Evolutionary conservation across 768 basidiomycete species (phyloP).

Genomic region (Phylloporus sp.): DNA sequence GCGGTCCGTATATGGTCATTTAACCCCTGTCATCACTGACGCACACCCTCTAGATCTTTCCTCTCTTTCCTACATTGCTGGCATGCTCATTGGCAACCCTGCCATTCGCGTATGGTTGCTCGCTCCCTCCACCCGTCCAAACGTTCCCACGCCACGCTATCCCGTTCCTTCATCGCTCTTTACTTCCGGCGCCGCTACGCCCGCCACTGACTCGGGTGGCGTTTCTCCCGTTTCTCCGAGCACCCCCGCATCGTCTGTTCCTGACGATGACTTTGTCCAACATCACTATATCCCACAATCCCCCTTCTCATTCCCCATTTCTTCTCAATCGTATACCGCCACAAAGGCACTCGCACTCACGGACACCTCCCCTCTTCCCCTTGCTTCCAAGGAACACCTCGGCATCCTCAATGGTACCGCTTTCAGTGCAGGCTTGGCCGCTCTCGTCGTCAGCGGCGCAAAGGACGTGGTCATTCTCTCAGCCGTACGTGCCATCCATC

Average conservation of each 20-base stretch:
- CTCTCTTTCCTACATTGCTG: conserved; percentile 80
- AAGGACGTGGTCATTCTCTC: conserved; percentile 61
- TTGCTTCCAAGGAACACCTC: conserved; percentile 73
- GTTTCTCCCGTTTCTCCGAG: conserved; percentile 42
- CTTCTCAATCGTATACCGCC: conserved; percentile 16
- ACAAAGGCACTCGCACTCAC: conserved; percentile 56
- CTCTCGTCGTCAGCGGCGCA: conserved; percentile 69
- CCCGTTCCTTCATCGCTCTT: background rate
- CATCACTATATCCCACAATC: background rate
- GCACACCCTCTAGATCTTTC: conserved; percentile 53
- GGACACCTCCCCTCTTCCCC: conserved; percentile 56
- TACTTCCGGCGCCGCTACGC: conserved; percentile 18
- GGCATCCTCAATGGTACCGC: conserved; percentile 84
- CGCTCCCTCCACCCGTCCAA: conserved; percentile 13
- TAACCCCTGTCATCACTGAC: conserved; percentile 4
- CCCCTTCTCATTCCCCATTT: background rate
- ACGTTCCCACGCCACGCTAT: conserved; percentile 12
- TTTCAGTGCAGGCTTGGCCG: conserved; percentile 74
- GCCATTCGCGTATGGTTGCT: conserved; percentile 68
- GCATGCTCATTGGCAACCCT: conserved; percentile 73
- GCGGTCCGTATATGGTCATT: conserved; percentile 42
- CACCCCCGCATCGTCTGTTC: conserved; percentile 26
- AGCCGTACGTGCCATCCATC: conserved; percentile 15
- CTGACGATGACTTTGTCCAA: conserved; percentile 20
- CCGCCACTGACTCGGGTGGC: conserved; percentile 33